phyloP scores from a whole-genome alignment of 2,329 filamentous ascomycete genomes.

The Scleromitrula shiraiana region DNA sequence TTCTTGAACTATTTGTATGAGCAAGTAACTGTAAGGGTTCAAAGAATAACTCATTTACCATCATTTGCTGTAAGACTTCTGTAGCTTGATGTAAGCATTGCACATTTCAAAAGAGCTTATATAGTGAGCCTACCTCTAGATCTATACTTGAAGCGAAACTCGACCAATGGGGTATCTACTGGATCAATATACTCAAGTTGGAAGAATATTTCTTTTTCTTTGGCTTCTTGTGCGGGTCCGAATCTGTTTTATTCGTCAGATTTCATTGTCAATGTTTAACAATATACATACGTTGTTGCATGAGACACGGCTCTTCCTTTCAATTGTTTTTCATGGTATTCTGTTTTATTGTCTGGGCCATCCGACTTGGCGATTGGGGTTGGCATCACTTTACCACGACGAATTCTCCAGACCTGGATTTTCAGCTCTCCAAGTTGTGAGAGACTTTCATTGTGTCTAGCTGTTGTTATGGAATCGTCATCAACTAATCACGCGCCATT shows the following conservation, averaged over 20 bases:
- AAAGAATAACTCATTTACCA: background rate
- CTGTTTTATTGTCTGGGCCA: background rate
- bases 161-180: conserved; percentile 2
- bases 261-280: background rate
- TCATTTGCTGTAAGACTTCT: conserved; percentile 5
- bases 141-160: conserved; percentile 11
- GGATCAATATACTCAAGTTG: conserved; percentile 6
- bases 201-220: background rate
- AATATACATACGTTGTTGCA: background rate
- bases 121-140: background rate
- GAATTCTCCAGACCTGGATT: conserved; percentile 5
- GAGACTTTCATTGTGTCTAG: background rate
- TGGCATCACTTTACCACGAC: background rate
- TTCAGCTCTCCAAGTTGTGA: conserved; percentile 7
- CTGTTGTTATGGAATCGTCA: no score
- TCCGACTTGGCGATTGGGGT: background rate
- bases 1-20: background rate
- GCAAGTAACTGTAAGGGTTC: no score
- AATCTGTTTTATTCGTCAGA: background rate
- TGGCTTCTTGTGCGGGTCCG: background rate
- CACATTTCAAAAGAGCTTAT: background rate
- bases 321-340: background rate
- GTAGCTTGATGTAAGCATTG: background rate
- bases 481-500: no score
- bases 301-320: conserved; percentile 4